phyloP scores from a whole-genome alignment of 441 rosid genomes.

The Euphorbia celastroides region DNA sequence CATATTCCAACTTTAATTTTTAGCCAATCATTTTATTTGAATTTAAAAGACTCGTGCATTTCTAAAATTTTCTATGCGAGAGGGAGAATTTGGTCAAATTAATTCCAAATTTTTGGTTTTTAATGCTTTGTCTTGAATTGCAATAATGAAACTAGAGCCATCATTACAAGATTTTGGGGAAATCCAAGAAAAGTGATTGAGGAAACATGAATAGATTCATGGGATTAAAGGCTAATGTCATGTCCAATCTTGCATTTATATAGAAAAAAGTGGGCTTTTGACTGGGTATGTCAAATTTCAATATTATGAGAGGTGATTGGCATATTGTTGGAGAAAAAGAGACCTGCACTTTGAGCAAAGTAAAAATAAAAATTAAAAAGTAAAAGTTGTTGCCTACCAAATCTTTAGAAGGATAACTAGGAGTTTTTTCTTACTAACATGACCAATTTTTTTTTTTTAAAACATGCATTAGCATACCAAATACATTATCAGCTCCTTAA shows the following conservation, averaged over 20 bases:
- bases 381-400: background rate
- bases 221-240: slow-evolving; percentile 29
- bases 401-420: background rate
- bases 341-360: slow-evolving; percentile 22
- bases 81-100: background rate
- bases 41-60: no score
- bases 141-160: slow-evolving; percentile 1
- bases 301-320: background rate
- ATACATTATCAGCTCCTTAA: no score
- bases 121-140: background rate
- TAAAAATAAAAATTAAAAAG: slow-evolving; percentile 3
- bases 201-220: slow-evolving; percentile 29
- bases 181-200: slow-evolving; percentile 9
- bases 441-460: no score
- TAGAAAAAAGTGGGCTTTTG: slow-evolving; percentile 30
- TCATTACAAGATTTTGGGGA: slow-evolving; percentile 12
- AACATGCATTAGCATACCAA: no score
- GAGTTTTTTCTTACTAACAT: no score
- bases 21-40: no score
- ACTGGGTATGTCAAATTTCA: slow-evolving; percentile 29
- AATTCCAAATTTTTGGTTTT: background rate
- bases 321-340: slow-evolving; percentile 16
- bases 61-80: no score
- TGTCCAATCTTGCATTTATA: slow-evolving; percentile 22
- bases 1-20: no score